Conservation (phyloP, 2,329 filamentous ascomycete species). For the Metarhizium sp. region DNA sequence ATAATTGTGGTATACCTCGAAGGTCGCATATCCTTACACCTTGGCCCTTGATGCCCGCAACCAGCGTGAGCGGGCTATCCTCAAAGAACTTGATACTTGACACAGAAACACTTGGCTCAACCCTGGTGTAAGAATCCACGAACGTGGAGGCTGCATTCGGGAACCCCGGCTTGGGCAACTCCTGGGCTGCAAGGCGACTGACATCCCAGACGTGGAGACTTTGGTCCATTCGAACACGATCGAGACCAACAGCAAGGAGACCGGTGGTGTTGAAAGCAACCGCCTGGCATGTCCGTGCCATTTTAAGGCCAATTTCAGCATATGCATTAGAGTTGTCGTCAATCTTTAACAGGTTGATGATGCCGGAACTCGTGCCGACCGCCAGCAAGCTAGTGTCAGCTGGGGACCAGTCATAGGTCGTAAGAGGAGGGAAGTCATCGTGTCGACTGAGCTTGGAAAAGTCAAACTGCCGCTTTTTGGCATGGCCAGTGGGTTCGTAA, state of each 20-base stretch:
- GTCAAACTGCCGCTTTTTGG: conserved; percentile 47
- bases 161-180: conserved; percentile 38
- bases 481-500: conserved; percentile 52
- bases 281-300: conserved; percentile 70
- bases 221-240: conserved; percentile 71
- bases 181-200: conserved; percentile 46
- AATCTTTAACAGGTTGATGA: conserved; percentile 65
- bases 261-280: conserved; percentile 69
- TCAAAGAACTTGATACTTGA: conserved; percentile 78
- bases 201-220: conserved; percentile 80
- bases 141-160: conserved; percentile 37
- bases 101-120: conserved; percentile 63
- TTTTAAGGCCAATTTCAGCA: conserved; percentile 60
- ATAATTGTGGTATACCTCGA: conserved; percentile 42
- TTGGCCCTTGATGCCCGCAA: conserved; percentile 67
- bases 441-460: conserved; percentile 48
- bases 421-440: conserved; percentile 54
- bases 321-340: conserved; percentile 60
- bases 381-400: conserved; percentile 57
- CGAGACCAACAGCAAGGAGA: conserved; percentile 67
- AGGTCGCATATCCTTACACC: conserved; percentile 71
- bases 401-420: conserved; percentile 59
- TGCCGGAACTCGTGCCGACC: conserved; percentile 64
- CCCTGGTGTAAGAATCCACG: conserved; percentile 46
- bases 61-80: conserved; percentile 63